Base-by-base conservation (phyloP, 2,329 filamentous ascomycete species). In the Zymoseptoria pseudotritici region DNA sequence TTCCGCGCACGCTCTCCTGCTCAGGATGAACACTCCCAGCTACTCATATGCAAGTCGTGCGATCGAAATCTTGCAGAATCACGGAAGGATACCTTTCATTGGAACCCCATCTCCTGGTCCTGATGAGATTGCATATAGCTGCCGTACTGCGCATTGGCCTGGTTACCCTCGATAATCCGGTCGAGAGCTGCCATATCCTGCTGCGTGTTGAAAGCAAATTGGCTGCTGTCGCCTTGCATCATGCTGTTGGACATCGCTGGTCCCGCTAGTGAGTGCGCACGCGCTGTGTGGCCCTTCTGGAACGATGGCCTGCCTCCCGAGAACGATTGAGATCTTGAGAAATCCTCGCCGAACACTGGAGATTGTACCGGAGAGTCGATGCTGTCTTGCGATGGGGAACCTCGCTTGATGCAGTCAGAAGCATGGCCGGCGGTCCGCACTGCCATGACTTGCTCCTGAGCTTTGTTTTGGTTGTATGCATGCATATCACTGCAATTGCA, bases 401-500 rank as follows among this genome's bases (percentile, higher is more conserved):
- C 36, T 5, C 36, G 36, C 3, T 55, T 36, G 6, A 63, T 58
- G 2, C 46, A 20, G 8, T 57, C 59, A 51, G 64, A 55, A 29
- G 55, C 54, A 13, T 56, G 36, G 20, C 64, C 57, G 11, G 58
- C 57, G 31, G 58, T 61, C 13, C 57, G 63, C 13, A 64, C 61
- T 20, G 61, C 62, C 36, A 61, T 58, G 13, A 66, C 70, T 9
- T 67, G 60, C 54, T 65, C 61, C 51, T 67, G 65, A 8, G 69
- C 71, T 56, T 72, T 68, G 57, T 62, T 63, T 56, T 68, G 58
- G 58, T 73, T 74, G 66, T 73, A 74, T 9, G 66, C 61, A 57
- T 73, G 69, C 46, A 74, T 67, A 21, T 60, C 42, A 20, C 58
- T 55, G 64, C 72, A 74, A 13, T 63, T 66, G 61, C 72, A 74